A percentile compares a stretch with the other conserved stretches of the same genome.
Evolutionary conservation across 768 basidiomycete species (phyloP).

Genomic region (Suillus plorans): DNA sequence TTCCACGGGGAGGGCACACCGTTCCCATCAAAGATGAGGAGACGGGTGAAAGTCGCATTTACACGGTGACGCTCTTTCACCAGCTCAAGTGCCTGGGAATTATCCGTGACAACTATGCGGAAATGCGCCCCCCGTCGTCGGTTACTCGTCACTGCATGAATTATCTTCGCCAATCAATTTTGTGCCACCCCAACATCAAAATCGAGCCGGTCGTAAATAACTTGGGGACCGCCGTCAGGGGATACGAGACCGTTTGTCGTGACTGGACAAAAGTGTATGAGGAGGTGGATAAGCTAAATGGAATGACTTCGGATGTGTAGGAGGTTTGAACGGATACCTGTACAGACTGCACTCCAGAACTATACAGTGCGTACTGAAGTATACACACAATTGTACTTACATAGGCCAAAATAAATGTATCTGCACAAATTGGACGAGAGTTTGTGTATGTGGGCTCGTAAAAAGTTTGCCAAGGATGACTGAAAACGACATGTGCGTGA

Average conservation of each 20-base stretch:
- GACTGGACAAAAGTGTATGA: conserved; percentile 29
- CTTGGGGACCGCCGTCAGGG: conserved; percentile 10
- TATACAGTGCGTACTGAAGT: neutral
- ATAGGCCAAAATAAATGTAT: neutral
- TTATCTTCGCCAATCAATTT: conserved; percentile 33
- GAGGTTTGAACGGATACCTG: neutral
- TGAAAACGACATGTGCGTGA: conserved; percentile 14
- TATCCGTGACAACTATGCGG: conserved; percentile 26
- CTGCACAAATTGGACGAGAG: neutral
- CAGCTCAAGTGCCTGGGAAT: conserved; percentile 40
- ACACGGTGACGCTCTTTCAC: conserved; percentile 41
- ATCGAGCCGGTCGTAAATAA: conserved; percentile 22
- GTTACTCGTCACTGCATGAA: conserved; percentile 33
- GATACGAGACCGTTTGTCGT: conserved; percentile 25
- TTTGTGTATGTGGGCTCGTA: neutral
- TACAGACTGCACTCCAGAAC: neutral
- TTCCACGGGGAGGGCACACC: conserved; percentile 32
- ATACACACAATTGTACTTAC: neutral
- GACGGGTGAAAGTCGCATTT: conserved; percentile 13
- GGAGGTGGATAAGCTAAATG: conserved; percentile 18
- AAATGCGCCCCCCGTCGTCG: neutral
- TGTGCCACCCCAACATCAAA: conserved; percentile 29
- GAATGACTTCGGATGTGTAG: neutral
- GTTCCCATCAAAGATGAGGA: conserved; percentile 23
- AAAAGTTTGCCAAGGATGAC: conserved; percentile 30